Evolutionary conservation across 139 green algal genomes (phyloP), one percentile per base, ranked within the genome.

Genomic region (Pleodorina starrii): DNA sequence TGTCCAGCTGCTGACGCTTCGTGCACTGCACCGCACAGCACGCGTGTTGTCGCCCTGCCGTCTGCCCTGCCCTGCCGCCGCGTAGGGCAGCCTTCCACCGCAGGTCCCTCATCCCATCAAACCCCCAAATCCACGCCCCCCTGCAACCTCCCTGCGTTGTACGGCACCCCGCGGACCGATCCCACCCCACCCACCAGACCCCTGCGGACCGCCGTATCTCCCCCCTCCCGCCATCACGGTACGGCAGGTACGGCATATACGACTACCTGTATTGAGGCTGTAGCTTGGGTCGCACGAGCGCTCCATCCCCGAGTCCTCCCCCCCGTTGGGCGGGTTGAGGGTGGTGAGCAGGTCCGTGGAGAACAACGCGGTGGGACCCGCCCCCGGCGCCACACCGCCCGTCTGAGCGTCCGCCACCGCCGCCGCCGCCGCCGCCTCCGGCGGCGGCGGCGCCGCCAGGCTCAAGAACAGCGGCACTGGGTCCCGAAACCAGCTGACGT

Each of bases 201-300:
- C n/a, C n/a, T n/a, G n/a, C n/a, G n/a, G n/a, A n/a, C n/a, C n/a
- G n/a, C n/a, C n/a, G n/a, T n/a, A n/a, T n/a, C n/a, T n/a, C n/a
- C n/a, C n/a, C n/a, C n/a, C n/a, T n/a, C n/a, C n/a, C n/a, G n/a
- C n/a, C n/a, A n/a, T n/a, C n/a, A n/a, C n/a, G n/a, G n/a, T n/a
- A n/a, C n/a, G n/a, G n/a, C n/a, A n/a, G n/a, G n/a, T n/a, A n/a
- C n/a, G n/a, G n/a, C n/a, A n/a, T n/a, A n/a, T n/a, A n/a, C n/a
- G n/a, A n/a, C 12, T 46, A 84, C 90, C 90, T 84, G 90, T 91
- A 73, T 93, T 93, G 51, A 93, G 89, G 90, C 89, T 91, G 29
- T 80, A 66, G 48, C 72, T 63, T 2, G 85, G 79, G 25, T 51
- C 51, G 44, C 85, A 90, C n/a, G 25, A 38, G 3, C 16, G 6